Evolutionary conservation across 2,329 filamentous ascomycete genomes (phyloP), one percentile per base, ranked within the genome.

Genomic region (Cercospora sp.): DNA sequence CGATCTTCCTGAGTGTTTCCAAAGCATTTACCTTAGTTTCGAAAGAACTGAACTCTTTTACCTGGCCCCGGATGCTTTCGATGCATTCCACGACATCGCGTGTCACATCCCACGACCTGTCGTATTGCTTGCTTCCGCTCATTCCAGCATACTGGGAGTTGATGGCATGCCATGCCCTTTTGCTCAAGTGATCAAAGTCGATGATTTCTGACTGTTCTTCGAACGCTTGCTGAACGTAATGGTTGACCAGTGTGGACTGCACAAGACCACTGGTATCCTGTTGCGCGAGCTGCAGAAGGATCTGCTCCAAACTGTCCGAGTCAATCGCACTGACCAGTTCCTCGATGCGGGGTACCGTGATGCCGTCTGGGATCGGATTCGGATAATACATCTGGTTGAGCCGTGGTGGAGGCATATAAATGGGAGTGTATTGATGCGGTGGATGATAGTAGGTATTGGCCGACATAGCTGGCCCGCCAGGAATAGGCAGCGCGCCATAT

Each of bases 1-100:
- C 66, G 48, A 68, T 63, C 30, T 68, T 65, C 7, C 66, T 20
- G 5, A 65, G 40, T 1, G 63, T 63, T 63, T 68, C 66, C 31
- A 68, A 6, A 5, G 66, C 66, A 48, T 51, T 65, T 4, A 68
- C 36, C 16, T 68, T 68, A 2, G 63, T 65, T 2, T 33, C 63
- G 18, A 57, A 65, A 13, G 66, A 68, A 31, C 42, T 65, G 10
- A 23, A 36, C 13, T 18, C 18, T 13, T 28, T 45, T 1, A 60
- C 48, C 28, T 65, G 58, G 18, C 53, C 58, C 9, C 12, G 16
- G 16, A 68, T 55, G 1, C 30, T 51, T 4, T 65, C 26, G 28
- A 65, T 65, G 30, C 51, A 59, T n/a, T 30, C 63, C 16, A 57
- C 63, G 12, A 68, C 66, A 33, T 64, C 63, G 10, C 36, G 55